Base-by-base conservation (phyloP, 1,139 yeast species). In the Debaryomyces sp. region DNA sequence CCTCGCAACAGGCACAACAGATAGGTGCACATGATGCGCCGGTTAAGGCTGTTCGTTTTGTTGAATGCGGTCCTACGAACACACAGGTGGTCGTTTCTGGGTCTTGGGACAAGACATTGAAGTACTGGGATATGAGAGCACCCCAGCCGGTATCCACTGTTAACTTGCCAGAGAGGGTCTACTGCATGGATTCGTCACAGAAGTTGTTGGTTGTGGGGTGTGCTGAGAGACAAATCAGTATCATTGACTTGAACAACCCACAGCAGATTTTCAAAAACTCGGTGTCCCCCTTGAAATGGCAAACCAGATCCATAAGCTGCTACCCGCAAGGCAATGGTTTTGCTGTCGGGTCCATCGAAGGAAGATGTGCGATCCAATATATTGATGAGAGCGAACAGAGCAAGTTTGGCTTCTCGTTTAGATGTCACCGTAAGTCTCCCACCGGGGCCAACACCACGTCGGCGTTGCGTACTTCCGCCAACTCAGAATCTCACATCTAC, bases 361-460 rank as follows among this genome's bases (percentile, higher is more conserved):
- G 99, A 23, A 79, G 99, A 57, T 91, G 98, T 70, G 96, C 96
- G n/a, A 86, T 95, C 59, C 96, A 91, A 62, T 94, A 92, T 67
- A 83, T 94, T 47, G 96, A 89, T 58, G 97, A 90, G 37, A 78
- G 78, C 44, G 89, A 87, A 60, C 96, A 89, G 61, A 77, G 78
- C 49, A 80, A 82, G 59, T 68, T 69, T 43, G 95, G 94, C 3
- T 95, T 94, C 66, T 86, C 97, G 5, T 95, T 94, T 78, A 89
- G 91, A 66, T 95, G 99, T 68, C 99, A 94, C 65, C 84, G 99
- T 54, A 84, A 81, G 54, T 75, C 66, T 71, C 67, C 66, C 4
- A 56, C 62, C 13, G 52, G 52, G 23, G 54, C 64, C 26, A 53
- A 62, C 24, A 79, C 70, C 60, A 71, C 67, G 22, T 68, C 61